phyloP scores from a whole-genome alignment of 306 rosid species.

The Quillaja saponaria region DNA sequence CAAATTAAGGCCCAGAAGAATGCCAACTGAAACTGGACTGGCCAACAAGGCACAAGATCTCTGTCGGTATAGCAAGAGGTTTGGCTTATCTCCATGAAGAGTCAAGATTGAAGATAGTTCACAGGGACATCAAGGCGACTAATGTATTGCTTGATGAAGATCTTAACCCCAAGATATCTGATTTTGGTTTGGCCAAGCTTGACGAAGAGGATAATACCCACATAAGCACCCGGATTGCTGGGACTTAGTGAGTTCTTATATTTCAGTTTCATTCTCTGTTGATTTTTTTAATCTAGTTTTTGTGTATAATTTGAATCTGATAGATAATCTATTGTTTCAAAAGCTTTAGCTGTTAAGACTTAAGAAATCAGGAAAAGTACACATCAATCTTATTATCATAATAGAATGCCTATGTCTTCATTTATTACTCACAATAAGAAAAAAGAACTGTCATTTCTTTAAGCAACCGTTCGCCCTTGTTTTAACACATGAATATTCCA shows the following conservation, averaged over 20 bases:
- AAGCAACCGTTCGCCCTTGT: neutral
- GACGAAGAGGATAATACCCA: constrained; percentile 56
- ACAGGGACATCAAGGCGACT: constrained; percentile 58
- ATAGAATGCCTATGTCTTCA: no score
- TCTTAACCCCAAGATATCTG: constrained; percentile 53
- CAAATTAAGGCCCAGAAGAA: constrained; percentile 29
- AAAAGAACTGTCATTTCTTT: neutral
- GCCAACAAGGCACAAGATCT: constrained; percentile 56
- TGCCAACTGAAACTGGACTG: constrained; percentile 39
- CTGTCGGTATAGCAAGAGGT: constrained; percentile 55
- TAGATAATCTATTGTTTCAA: neutral
- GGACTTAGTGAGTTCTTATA: constrained; percentile 46
- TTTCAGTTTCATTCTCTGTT: neutral
- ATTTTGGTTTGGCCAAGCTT: constrained; percentile 65
- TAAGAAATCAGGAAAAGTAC: no score
- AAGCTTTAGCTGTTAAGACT: neutral
- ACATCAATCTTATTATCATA: no score
- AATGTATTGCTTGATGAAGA: constrained; percentile 57
- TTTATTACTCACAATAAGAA: neutral
- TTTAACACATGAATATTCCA: constrained; percentile 1
- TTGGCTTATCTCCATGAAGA: constrained; percentile 62
- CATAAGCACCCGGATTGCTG: constrained; percentile 56
- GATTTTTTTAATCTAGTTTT: neutral
- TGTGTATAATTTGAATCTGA: neutral
- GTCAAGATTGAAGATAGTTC: constrained; percentile 59